Base-by-base conservation (phyloP, 2,329 filamentous ascomycete genomes). In the Grosmannia clavigera region DNA sequence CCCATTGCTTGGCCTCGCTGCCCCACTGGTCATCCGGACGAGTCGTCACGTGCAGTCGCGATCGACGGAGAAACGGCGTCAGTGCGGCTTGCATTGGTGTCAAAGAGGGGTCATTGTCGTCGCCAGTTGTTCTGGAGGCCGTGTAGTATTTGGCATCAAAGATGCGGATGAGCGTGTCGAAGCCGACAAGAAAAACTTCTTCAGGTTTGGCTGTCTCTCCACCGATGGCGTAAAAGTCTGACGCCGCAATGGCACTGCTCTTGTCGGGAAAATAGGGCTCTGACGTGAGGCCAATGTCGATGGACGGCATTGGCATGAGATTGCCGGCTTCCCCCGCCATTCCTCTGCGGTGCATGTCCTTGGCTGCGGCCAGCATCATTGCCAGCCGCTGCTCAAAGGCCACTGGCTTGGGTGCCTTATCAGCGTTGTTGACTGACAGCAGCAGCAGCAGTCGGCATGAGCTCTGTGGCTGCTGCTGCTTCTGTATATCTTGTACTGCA, bases 261-360 rank as follows among this genome's bases (percentile, higher is more conserved):
- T 92, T 92, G 67, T 86, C 84, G 61, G 83, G 82, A 66, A 92
- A 94, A 68, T 86, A 91, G 0, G 88, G 85, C 66, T 81, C 77
- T 43, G 80, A 86, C 0, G 87, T 90, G 1, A 94, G 77, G 1
- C 79, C 87, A 46, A 92, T 78, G 65, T 92, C 88, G 5, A 85
- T 72, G 33, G 73, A 70, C 0, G 70, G 53, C 5, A 63, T 66
- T 3, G 35, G 38, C 22, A 40, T 48, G 43, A 5, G 16, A n/a
- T 46, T n/a, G 2, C 55, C 22, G 6, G 25, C 63, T 5, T 61
- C 59, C 50, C 2, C 14, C 10, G 12, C 50, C 5, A 12, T 9
- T 25, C 25, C 22, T 27, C 25, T 11, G 9, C 50, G 50, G 3
- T 76, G 70, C 35, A 83, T 65, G 1, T 87, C 85, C 56, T 74